A percentile compares a stretch with the other conserved stretches of the same genome.
Evolutionary conservation across 2,329 filamentous ascomycete genomes (phyloP).

Genomic region (Colletotrichum horii): DNA sequence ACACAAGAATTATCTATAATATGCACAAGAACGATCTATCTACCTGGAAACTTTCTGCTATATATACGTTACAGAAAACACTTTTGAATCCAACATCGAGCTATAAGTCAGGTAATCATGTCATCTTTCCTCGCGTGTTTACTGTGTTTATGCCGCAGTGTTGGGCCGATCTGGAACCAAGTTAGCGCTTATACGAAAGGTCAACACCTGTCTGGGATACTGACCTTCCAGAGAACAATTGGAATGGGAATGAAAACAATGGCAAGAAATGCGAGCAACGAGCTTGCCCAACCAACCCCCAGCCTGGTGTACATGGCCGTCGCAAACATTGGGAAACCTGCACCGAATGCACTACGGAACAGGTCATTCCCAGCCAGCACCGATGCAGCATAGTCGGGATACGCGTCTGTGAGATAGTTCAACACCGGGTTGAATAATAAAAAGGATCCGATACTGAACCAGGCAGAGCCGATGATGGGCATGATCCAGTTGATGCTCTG

Average conservation of each 20-base stretch:
- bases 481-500: slow-evolving; percentile 63
- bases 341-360: slow-evolving; percentile 17
- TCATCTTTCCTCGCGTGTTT: neutral
- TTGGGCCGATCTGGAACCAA: neutral
- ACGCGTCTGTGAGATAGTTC: slow-evolving; percentile 25
- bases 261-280: slow-evolving; percentile 10
- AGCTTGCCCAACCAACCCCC: slow-evolving; percentile 22
- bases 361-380: slow-evolving; percentile 25
- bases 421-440: slow-evolving; percentile 24
- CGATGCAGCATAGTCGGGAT: slow-evolving; percentile 23
- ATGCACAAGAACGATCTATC: neutral
- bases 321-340: slow-evolving; percentile 18
- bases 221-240: neutral
- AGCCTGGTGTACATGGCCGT: slow-evolving; percentile 23
- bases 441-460: slow-evolving; percentile 61
- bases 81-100: neutral
- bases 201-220: too few species aligned
- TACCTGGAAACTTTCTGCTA: neutral
- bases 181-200: neutral
- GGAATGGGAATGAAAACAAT: slow-evolving; percentile 1
- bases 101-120: neutral
- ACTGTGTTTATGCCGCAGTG: neutral
- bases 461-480: slow-evolving; percentile 57
- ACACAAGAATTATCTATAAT: neutral
- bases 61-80: neutral